Conservation (phyloP, 495 filamentous ascomycete genomes). For the Thermochaetoides thermophila region DNA sequence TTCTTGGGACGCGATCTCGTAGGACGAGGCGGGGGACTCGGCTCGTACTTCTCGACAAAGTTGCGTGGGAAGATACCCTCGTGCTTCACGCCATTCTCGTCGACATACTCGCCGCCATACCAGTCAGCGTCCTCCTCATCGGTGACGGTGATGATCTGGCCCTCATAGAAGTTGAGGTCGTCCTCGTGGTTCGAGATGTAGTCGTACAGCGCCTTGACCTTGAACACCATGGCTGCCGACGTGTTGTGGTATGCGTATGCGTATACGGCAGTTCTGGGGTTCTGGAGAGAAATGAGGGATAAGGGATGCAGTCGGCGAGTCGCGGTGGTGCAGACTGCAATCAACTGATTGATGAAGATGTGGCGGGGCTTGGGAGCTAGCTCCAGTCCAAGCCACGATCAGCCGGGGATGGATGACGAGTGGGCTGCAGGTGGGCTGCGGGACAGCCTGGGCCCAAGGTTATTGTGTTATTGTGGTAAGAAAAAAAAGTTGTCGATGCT, state of each 20-base stretch:
- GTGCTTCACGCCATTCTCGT: conserved; percentile 52
- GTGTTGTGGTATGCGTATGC: neutral
- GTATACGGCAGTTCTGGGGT: neutral
- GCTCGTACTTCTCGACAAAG: conserved; percentile 91
- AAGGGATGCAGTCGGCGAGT: too few species aligned
- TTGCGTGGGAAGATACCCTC: conserved; percentile 94
- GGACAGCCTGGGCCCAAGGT: too few species aligned
- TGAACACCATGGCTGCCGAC: conserved; percentile 63
- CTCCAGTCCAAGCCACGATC: too few species aligned
- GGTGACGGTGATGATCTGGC: conserved; percentile 87
- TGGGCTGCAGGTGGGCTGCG: too few species aligned
- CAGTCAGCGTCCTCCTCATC: conserved; percentile 86
- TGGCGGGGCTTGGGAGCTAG: too few species aligned
- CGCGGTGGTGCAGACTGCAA: too few species aligned
- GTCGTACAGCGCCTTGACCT: conserved; percentile 88
- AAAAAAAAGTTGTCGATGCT: too few species aligned
- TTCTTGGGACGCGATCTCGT: conserved; percentile 59
- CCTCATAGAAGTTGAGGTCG: conserved; percentile 72
- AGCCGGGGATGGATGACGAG: too few species aligned
- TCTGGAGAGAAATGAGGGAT: too few species aligned
- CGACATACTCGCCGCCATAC: conserved; percentile 84
- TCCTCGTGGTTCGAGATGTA: conserved; percentile 85
- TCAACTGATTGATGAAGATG: too few species aligned
- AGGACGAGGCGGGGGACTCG: conserved; percentile 77
- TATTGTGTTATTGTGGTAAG: too few species aligned